Base-by-base conservation (phyloP, 805 yeast genomes). In the Yamadazyma kitorensis region DNA sequence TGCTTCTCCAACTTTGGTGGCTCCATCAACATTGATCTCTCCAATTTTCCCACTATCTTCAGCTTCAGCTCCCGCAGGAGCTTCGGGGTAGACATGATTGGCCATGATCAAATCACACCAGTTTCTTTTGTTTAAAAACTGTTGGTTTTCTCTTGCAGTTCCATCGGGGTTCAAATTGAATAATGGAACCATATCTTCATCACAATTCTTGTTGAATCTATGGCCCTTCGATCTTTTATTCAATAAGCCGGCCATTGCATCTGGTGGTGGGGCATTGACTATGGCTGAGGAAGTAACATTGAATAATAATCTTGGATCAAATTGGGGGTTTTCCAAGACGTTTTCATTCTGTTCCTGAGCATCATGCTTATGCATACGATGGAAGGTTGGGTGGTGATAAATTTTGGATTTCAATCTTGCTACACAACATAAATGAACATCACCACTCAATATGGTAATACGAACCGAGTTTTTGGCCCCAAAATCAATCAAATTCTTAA, bases 231-330 rank as follows among this genome's bases (percentile, higher is more conserved):
- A 71, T 47, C 96, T 68, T 47, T 70, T 77, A 56, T 83, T 72
- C 45, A 91, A 63, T 43, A 91, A 64, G 5, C 64, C 61, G 0
- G 95, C 93, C 83, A 91, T 84, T 5, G 81, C 80, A 52, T 79
- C 76, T 2, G 97, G 96, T 2, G 98, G 98, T 9, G 98, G 96
- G 0, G 93, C 79, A 56, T 91, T 91, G 18, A 83, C 79, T 38
- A 91, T 87, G 3, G 98, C 98, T 12, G 96, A 86, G 6, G 93
- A 80, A 28, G 87, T 82, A 27, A 93, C 77, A 53, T 91, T 91
- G 57, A 86, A 74, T 54, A 89, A 81, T 44, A 85, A 69, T 39
- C 89, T 61, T 22, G 85, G 83, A 59, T 89, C 96, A 24, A 66
- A 55, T 43, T 79, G 80, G 0, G 95, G 89, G 20, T 60, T 42